A percentile compares a stretch with the other conserved stretches of the same genome.
Evolutionary conservation across 768 basidiomycete genomes (phyloP).

Genomic region (Leccinum incarnatum): DNA sequence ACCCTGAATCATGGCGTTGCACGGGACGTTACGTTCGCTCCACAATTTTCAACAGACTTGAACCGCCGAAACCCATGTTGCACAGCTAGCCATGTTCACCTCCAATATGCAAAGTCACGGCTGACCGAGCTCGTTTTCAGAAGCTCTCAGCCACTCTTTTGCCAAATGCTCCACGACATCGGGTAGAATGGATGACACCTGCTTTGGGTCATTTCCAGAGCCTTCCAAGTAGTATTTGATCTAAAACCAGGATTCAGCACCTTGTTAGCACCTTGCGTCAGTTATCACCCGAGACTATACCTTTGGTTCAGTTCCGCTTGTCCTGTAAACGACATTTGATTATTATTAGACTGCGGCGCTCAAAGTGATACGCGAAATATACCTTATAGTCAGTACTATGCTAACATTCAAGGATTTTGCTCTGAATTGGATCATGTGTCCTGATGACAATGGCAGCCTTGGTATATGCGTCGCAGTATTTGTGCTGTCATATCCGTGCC

Average conservation of each 20-base stretch:
- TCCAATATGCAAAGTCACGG: constrained; percentile 19
- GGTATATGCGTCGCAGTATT: constrained; percentile 67
- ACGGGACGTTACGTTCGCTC: no score
- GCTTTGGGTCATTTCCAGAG: constrained; percentile 48
- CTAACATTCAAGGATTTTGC: constrained; percentile 44
- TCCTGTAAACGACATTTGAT: constrained; percentile 40
- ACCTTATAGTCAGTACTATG: constrained; percentile 73
- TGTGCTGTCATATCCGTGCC: constrained; percentile 65
- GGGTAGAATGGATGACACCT: constrained; percentile 49
- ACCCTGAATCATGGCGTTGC: neutral
- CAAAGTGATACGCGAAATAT: constrained; percentile 15
- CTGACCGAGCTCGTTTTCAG: constrained; percentile 44
- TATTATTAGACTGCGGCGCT: neutral
- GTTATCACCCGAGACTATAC: constrained; percentile 32
- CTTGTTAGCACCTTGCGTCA: neutral
- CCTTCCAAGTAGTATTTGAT: constrained; percentile 93
- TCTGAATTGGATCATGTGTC: constrained; percentile 84
- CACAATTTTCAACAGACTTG: no score
- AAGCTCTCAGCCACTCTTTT: constrained; percentile 66
- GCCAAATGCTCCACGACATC: constrained; percentile 60
- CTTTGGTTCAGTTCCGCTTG: constrained; percentile 91
- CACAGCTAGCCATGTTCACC: neutral
- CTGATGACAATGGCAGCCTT: constrained; percentile 64
- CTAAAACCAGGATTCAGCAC: constrained; percentile 28
- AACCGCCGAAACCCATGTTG: neutral